Evolutionary conservation across 495 filamentous ascomycete genomes (phyloP), one percentile per base, ranked within the genome.

Genomic region (Parathielavia hyrcaniae): DNA sequence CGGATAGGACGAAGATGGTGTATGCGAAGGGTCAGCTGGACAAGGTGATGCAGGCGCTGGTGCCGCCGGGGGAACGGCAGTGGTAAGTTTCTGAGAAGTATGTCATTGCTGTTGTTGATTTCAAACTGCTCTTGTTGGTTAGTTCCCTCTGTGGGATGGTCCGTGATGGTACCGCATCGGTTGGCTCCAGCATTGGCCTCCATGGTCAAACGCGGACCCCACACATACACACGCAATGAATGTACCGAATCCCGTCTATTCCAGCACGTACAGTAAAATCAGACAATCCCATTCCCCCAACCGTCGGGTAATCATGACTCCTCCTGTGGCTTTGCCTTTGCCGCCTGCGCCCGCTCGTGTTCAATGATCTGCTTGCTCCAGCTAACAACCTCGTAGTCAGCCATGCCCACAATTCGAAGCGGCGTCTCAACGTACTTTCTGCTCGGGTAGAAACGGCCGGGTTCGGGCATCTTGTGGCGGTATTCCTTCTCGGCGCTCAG

Each of bases 331-430:
- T 47, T 48, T 13, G 35, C 44, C 22, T 11, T 7, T 41, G 47
- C 43, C 47, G 38, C 38, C 61, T 57, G 79, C 43, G 79, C 78
- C 67, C 77, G 80, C 75, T 97, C 93, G 70, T 97, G 81, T 68
- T 96, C 91, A 61, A 83, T 85, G 46, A 97, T 91, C 69, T 97
- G 86, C 69, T 80, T 90, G 76, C 84, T 92, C 93, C 93, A 97
- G 71, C 91, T 96, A 5, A 38, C 40, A 39, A 39, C 9, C 8
- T 36, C 17, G n/a, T n/a, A 56, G 53, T 63, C 38, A 66, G 53
- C 34, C 26, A 14, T 30, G 22, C 6, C 14, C 35, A 5, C 17
- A 19, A 54, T 30, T 0, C 2, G 60, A 11, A 54, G 19, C 45
- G 14, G 32, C 16, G 36, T 22, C 13, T 12, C 11, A 51, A 85